A percentile compares a stretch with the other conserved stretches of the same genome.
Evolutionary conservation across 164 flowering plant species (phyloP).

Genomic region (Houttuynia cordata): DNA sequence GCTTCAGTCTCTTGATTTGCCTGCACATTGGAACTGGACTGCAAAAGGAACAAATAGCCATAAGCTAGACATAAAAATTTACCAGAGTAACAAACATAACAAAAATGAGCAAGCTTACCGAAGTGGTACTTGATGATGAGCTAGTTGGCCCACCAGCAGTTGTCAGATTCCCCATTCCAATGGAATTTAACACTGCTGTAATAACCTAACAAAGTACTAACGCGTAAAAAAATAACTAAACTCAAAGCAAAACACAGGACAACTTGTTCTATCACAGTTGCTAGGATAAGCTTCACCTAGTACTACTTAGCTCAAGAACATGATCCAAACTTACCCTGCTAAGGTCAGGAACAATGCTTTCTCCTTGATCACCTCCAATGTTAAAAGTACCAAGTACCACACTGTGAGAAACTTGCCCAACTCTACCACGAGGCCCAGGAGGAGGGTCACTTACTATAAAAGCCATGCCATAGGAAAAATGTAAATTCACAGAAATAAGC

Average conservation of each 20-base stretch:
- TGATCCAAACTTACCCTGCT: conserved; percentile 39
- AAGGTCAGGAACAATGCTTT: conserved; percentile 58
- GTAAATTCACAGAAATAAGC: not conserved
- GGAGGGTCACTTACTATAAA: conserved; percentile 46
- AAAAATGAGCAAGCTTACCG: conserved; percentile 28
- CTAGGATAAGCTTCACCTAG: not conserved
- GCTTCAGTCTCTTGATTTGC: conserved; percentile 40
- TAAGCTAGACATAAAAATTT: not conserved
- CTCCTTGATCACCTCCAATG: conserved; percentile 84
- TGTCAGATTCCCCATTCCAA: conserved; percentile 55
- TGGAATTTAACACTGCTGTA: conserved; percentile 77
- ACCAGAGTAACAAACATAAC: not conserved
- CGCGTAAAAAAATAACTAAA: not conserved
- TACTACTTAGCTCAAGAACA: not conserved
- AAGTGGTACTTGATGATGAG: conserved; percentile 17
- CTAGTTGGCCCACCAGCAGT: conserved; percentile 23
- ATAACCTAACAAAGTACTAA: conserved; percentile 46
- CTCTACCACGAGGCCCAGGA: conserved; percentile 48
- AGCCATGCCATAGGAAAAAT: not conserved
- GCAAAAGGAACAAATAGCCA: conserved; percentile 7
- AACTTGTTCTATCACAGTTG: not conserved
- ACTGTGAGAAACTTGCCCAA: conserved; percentile 82
- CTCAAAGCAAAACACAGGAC: not conserved
- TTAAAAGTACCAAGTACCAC: conserved; percentile 85
- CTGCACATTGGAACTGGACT: conserved; percentile 32